Evolutionary conservation across 148 eudicot genomes (phyloP).

Genomic region (Polygonum aviculare): DNA sequence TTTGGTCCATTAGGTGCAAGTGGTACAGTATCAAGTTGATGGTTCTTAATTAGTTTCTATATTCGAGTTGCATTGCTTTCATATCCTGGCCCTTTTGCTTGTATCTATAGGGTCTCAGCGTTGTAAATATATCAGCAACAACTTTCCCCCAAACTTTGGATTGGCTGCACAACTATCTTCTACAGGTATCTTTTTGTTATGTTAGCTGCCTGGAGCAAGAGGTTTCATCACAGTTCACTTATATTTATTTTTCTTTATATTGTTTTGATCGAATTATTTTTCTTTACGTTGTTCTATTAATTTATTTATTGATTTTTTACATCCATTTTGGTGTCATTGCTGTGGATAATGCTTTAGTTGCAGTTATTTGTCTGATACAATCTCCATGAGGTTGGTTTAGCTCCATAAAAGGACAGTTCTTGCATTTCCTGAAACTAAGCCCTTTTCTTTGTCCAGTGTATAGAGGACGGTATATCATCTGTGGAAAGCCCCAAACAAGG

Average conservation of each 20-base stretch:
- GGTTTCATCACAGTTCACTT: neutral
- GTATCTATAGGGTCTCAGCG: slow-evolving; percentile 60
- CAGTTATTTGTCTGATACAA: neutral
- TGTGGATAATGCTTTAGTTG: neutral
- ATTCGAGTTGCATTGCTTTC: neutral
- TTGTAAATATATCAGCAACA: slow-evolving; percentile 88
- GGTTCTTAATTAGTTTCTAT: neutral
- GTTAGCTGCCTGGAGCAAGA: neutral
- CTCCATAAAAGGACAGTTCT: neutral
- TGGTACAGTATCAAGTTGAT: neutral
- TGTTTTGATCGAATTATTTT: neutral
- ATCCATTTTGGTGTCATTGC: neutral
- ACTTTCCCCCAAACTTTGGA: slow-evolving; percentile 92
- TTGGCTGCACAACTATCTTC: slow-evolving; percentile 91
- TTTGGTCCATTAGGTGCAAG: neutral
- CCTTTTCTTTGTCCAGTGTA: slow-evolving; percentile 38
- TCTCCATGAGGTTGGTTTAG: neutral
- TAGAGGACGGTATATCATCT: slow-evolving; percentile 68
- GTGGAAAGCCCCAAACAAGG: slow-evolving; percentile 23
- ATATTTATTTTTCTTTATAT: neutral
- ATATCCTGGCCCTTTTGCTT: neutral
- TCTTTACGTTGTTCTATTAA: neutral
- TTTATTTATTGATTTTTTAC: too few relatives aligned
- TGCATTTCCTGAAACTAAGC: neutral
- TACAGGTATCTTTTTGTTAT: slow-evolving; percentile 47